A percentile compares a stretch with the other conserved stretches of the same genome.
phyloP scores from a whole-genome alignment of 345 rosid species.

The Melaleuca quinquenervia region DNA sequence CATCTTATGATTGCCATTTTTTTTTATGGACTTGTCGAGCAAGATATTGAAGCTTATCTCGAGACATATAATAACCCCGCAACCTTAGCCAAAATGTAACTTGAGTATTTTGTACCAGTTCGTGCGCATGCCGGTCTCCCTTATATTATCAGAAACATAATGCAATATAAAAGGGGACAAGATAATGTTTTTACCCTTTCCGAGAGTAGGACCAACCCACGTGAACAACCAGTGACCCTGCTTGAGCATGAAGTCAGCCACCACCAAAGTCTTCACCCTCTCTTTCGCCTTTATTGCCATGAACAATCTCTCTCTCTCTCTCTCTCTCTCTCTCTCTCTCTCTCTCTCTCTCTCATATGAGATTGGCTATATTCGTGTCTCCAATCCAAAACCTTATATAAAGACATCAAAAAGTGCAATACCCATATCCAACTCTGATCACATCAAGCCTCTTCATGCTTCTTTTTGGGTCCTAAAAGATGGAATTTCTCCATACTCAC shows the following conservation, averaged over 20 bases:
- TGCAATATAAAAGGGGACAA: neutral
- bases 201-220: neutral
- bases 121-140: neutral
- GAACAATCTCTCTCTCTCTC: neutral
- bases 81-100: neutral
- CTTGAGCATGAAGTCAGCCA: neutral
- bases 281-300: neutral
- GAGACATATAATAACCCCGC: neutral
- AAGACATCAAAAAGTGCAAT: neutral
- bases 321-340: neutral
- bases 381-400: neutral
- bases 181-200: neutral
- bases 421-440: neutral
- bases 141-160: neutral
- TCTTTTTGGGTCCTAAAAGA: neutral
- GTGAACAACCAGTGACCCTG: neutral
- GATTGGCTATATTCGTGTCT: neutral
- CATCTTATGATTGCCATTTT: neutral
- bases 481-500: slow-evolving; percentile 1
- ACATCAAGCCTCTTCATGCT: neutral
- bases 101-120: neutral
- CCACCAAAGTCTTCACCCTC: neutral
- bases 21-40: neutral
- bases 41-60: neutral
- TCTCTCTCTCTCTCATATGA: neutral